Base-by-base conservation (phyloP, 2,329 filamentous ascomycete species). In the Penicillium sp. region DNA sequence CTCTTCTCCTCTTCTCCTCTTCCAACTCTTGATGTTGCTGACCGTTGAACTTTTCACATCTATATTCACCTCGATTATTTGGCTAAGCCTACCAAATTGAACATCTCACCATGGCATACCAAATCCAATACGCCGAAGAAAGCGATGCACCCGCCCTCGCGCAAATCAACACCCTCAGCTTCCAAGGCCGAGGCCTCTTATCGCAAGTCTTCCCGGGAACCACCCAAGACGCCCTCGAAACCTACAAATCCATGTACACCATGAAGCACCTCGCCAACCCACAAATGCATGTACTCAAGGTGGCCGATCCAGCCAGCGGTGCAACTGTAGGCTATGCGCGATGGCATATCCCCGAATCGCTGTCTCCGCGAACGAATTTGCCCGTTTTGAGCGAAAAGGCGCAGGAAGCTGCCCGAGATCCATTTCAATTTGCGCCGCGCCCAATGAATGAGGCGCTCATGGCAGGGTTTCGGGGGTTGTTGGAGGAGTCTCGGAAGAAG, bases 121-220 rank as follows among this genome's bases (percentile, higher is more conserved):
- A 44, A n/a, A 44, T 67, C 15, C 63, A 82, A 44, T 72, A 73
- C 38, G 83, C 79, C 47, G 77, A 70, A 1, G 65, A 72, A 15
- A 71, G 69, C 13, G 84, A 86, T 70, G 72, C 79, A 2, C 67
- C 76, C 12, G 71, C 63, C 19, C 72, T 86, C 28, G 76, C 72
- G 51, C 72, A 78, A 12, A 76, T 83, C 64, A 84, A 84, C 70
- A 73, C 81, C 63, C 74, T 77, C 12, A 81, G 81, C 47, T 86
- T 86, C 67, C 59, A 64, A 3, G 64, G 70, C 50, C 80, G 73
- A 40, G 78, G 77, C 40, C 60, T 75, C 3, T 71, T 84, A 15
- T 75, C 76, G 22, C 65, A 69, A 6, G 68, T 75, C 19, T 77
- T 80, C 38, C 83, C 82, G 37, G 78, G 78, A 0, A 67, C 71